phyloP scores from a whole-genome alignment of 768 basidiomycete species.

The Brasilioporus rufonigricans region DNA sequence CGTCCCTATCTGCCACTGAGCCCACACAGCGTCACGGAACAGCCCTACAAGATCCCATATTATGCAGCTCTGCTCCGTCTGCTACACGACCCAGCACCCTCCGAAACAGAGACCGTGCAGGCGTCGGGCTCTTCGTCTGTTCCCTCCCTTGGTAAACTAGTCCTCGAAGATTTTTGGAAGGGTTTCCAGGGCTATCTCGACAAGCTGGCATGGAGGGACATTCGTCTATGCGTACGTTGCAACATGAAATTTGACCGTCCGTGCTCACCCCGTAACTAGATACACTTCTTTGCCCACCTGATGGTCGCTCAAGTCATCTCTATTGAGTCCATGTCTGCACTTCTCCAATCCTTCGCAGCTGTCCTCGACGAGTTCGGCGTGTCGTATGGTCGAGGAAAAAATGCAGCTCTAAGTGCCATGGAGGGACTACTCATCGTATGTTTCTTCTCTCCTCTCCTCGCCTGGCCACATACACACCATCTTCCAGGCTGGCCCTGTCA shows the following conservation, averaged over 20 bases:
- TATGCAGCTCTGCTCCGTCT: conserved; percentile 79
- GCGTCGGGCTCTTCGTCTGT: conserved; percentile 29
- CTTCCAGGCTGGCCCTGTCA: conserved; percentile 59
- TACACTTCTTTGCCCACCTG: conserved; percentile 91
- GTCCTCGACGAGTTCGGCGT: conserved; percentile 91
- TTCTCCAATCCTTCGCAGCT: conserved; percentile 79
- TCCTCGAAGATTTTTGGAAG: conserved; percentile 88
- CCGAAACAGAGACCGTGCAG: conserved; percentile 33
- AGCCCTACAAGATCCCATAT: conserved; percentile 91
- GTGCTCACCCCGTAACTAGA: conserved; percentile 43
- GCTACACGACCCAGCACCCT: conserved; percentile 48
- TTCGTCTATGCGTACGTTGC: conserved; percentile 74
- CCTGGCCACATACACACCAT: background rate
- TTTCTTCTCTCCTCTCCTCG: background rate
- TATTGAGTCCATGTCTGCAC: conserved; percentile 70
- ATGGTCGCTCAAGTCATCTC: conserved; percentile 75
- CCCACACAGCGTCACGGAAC: conserved; percentile 70
- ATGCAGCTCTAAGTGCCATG: conserved; percentile 75
- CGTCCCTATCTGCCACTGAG: conserved; percentile 6
- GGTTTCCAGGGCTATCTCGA: conserved; percentile 88
- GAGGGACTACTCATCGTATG: conserved; percentile 77
- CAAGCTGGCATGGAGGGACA: conserved; percentile 87
- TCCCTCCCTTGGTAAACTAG: conserved; percentile 59
- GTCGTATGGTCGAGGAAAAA: conserved; percentile 79
- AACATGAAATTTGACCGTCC: background rate